Evolutionary conservation across 2,329 filamentous ascomycete species (phyloP).

Genomic region (Xylariaceae sp.): DNA sequence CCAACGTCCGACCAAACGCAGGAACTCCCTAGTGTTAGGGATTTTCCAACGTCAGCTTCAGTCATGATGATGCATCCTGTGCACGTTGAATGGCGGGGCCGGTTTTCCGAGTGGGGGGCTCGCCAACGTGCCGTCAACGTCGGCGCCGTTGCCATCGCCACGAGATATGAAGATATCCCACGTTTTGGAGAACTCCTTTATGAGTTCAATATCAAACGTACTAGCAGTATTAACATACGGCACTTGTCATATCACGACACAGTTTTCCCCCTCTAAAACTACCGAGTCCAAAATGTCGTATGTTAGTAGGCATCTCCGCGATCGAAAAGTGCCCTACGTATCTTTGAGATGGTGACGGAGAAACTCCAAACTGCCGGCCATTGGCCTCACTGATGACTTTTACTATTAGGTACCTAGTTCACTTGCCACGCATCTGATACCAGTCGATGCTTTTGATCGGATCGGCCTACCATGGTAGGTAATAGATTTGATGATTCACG

Average conservation of each 20-base stretch:
- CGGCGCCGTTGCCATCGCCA: too few species aligned
- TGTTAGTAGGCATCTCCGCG: too few species aligned
- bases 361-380: too few species aligned
- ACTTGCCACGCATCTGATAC: too few species aligned
- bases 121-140: not conserved
- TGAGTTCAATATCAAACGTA: not conserved
- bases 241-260: not conserved
- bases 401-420: too few species aligned
- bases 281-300: too few species aligned
- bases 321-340: too few species aligned
- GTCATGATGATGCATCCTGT: not conserved
- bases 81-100: not conserved
- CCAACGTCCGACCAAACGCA: too few species aligned
- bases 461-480: not conserved
- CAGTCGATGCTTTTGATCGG: not conserved
- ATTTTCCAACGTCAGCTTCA: not conserved
- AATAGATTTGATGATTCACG: not conserved
- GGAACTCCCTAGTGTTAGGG: too few species aligned
- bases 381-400: too few species aligned
- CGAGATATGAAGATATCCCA: not conserved
- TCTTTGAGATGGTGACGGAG: too few species aligned
- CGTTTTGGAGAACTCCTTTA: not conserved
- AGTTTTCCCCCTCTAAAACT: not conserved
- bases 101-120: not conserved
- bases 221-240: not conserved